phyloP scores from a whole-genome alignment of 306 rosid genomes.

The Nissolia schottii region DNA sequence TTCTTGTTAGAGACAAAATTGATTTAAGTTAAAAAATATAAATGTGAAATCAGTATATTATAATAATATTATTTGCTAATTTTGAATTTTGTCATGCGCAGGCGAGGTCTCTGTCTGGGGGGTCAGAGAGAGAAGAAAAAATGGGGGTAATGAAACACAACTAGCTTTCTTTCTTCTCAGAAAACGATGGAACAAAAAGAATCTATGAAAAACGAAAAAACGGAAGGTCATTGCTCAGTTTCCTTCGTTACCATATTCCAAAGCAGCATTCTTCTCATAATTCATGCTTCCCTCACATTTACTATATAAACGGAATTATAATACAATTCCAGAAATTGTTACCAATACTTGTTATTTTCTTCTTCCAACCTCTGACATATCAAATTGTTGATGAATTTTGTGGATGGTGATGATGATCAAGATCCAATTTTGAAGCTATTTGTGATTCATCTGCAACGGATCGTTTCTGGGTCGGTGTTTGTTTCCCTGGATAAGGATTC shows the following conservation, averaged over 20 bases:
- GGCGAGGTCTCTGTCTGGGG: conserved; percentile 35
- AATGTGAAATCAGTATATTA: too few relatives aligned
- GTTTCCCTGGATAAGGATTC: neutral
- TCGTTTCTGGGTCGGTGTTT: conserved; percentile 39
- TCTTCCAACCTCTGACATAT: conserved; percentile 8
- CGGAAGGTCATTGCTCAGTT: conserved; percentile 10
- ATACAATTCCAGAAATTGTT: neutral
- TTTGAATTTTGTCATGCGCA: conserved; percentile 25
- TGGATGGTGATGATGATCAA: conserved; percentile 1
- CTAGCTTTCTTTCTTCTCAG: neutral
- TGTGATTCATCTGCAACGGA: conserved; percentile 19
- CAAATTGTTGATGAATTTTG: conserved; percentile 12
- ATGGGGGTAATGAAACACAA: neutral
- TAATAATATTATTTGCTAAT: neutral
- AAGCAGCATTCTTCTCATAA: neutral
- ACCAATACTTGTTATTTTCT: neutral
- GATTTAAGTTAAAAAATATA: too few relatives aligned
- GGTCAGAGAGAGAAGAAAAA: conserved; percentile 22
- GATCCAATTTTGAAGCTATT: conserved; percentile 30
- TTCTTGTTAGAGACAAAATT: too few relatives aligned
- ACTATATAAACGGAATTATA: conserved; percentile 1
- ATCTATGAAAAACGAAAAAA: too few relatives aligned
- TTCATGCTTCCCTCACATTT: conserved; percentile 5
- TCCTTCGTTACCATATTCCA: neutral
- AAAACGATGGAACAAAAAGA: conserved; percentile 12